Base-by-base conservation (phyloP, 2,329 filamentous ascomycete species). In the Calonectria pseudoturangicola region DNA sequence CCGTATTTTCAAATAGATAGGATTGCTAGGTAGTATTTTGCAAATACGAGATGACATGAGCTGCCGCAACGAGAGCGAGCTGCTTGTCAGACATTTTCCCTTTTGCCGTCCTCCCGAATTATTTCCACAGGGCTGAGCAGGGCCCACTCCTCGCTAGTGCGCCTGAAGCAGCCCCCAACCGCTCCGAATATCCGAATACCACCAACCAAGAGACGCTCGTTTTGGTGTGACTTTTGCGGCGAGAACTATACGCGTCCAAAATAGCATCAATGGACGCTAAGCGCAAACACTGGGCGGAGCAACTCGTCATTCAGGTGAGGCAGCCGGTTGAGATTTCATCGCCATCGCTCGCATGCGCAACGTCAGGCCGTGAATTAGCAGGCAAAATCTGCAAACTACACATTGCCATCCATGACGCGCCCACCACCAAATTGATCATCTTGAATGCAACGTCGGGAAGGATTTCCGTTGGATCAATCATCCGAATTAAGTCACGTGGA, bases 21-120 rank as follows among this genome's bases (percentile, higher is more conserved):
- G 10, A 25, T 56, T 2, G 21, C 1, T 8, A 7, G 10, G 10
- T n/a, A 21, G 5, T 9, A 36, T 36, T 21, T 27, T 5, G 18
- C n/a, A 2, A 33, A 33, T 58, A 36, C 54, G 54, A 60, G 54
- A 39, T 41, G 54, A 54, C 50, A n/a, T 27, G 21, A 60, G 21
- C 41, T 16, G n/a, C 33, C 33, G 2, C 33, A 36, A 36, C 18
- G 27, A 60, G 13, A 41, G 41, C 9, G 15, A 36, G 50, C 50
- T 33, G 21, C 21, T 16, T 60, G 54, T 41, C 54, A 60, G 36
- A 60, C 33, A 9, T 36, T 36, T 36, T 36, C 10, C 10, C 10
- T 36, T 21, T 58, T 58, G 7, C 9, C 28, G 21, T n/a, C 30
- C n/a, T 15, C n/a, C 39, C 21, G 13, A 27, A 36, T 39, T 9